Percentiles rank a stretch among this genome's conserved stretches.
These are phyloP conservation scores for Blastomyces silverae DNA, from an alignment of 2,329 filamentous ascomycete species.

Conservation along the genomic window DNA sequence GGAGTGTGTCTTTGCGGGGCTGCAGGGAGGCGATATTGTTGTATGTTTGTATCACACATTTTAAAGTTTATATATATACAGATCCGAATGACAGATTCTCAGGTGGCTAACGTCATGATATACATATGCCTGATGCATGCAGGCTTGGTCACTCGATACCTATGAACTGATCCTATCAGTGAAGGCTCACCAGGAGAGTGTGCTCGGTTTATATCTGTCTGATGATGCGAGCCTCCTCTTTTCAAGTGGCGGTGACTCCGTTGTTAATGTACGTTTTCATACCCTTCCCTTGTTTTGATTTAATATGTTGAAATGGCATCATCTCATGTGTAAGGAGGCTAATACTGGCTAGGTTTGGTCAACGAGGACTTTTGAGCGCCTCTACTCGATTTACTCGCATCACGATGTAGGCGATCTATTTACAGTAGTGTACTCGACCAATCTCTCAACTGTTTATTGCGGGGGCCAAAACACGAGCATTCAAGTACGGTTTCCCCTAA, in stretches of 20 bases:
- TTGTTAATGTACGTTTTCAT: constrained; percentile 61
- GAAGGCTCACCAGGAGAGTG: constrained; percentile 84
- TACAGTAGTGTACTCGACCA: constrained; percentile 79
- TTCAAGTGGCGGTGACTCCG: constrained; percentile 86
- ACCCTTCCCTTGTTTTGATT: background rate
- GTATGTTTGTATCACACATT: constrained; percentile 36
- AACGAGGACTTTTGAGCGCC: constrained; percentile 63
- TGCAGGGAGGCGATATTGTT: constrained; percentile 87
- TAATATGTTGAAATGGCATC: background rate
- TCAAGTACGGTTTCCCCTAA: constrained; percentile 46
- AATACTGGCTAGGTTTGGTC: constrained; percentile 61
- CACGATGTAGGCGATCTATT: constrained; percentile 96
- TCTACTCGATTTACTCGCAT: constrained; percentile 86
- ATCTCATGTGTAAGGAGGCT: constrained; percentile 14
- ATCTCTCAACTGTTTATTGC: constrained; percentile 75
- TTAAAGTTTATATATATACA: constrained; percentile 16
- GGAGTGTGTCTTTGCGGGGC: constrained; percentile 79
- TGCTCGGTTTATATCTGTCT: constrained; percentile 77
- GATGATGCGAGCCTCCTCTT: constrained; percentile 70
- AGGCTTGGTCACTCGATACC: constrained; percentile 78
- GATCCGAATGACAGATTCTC: constrained; percentile 12
- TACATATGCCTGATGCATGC: constrained; percentile 5
- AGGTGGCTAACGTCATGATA: constrained; percentile 4
- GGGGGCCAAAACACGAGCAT: constrained; percentile 93
- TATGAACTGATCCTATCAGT: constrained; percentile 74